These are phyloP conservation scores for Kodamaea sp. DNA, from an alignment of 1,139 yeast genomes.

Conservation along the genomic window DNA sequence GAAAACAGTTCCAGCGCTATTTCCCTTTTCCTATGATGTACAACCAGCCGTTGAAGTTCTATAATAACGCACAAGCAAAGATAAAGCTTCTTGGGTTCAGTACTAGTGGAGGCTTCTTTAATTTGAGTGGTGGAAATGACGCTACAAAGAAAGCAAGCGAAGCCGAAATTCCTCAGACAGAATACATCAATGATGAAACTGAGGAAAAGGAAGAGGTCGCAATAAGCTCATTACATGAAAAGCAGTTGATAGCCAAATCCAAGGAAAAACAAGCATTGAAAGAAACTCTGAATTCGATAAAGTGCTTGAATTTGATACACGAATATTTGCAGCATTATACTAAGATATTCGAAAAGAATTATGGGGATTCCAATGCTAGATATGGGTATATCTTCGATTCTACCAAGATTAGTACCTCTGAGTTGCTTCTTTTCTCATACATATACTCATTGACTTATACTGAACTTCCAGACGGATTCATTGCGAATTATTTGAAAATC, in stretches of 20 bases:
- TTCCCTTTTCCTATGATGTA: conserved; percentile 88
- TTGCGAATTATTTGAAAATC: conserved; percentile 31
- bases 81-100: conserved; percentile 41
- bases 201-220: conserved; percentile 39
- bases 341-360: conserved; percentile 4
- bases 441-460: conserved; percentile 33
- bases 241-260: conserved; percentile 45
- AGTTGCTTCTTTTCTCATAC: conserved; percentile 43
- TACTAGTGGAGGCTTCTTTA: conserved; percentile 31
- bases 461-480: conserved; percentile 47
- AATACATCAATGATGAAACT: conserved; percentile 26
- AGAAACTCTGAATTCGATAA: conserved; percentile 54
- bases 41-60: conserved; percentile 63
- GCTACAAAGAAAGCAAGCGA: conserved; percentile 1
- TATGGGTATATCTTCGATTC: conserved; percentile 20
- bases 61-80: conserved; percentile 51
- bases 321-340: conserved; percentile 26
- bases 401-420: conserved; percentile 23
- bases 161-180: conserved; percentile 28
- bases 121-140: conserved; percentile 15
- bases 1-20: conserved; percentile 57
- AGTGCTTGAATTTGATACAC: conserved; percentile 47
- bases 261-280: conserved; percentile 43
- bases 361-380: conserved; percentile 7
- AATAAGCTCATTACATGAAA: conserved; percentile 53